Evolutionary conservation across 108 stramenopile genomes (phyloP).

Genomic region (Skeletonema potamos): DNA sequence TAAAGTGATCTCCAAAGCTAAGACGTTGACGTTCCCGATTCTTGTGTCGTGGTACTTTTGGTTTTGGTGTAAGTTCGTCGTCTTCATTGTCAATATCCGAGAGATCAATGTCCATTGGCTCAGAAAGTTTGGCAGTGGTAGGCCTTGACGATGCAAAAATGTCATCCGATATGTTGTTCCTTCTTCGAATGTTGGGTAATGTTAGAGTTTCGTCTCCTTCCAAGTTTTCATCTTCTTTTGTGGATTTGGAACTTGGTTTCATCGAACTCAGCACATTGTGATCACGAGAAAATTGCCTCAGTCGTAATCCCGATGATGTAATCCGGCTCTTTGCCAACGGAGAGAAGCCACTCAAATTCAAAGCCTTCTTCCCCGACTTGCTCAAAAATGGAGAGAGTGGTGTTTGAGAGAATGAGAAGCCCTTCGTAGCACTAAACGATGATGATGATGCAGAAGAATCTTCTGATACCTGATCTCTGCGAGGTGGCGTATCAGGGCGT

Average conservation of each 20-base stretch:
- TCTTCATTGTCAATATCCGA: not conserved
- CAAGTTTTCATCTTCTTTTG: not conserved
- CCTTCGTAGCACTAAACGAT: too few relatives aligned
- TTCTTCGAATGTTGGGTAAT: not conserved
- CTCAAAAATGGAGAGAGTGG: slow-evolving; percentile 10
- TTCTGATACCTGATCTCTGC: not conserved
- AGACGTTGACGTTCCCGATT: slow-evolving; percentile 32
- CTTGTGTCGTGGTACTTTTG: not conserved
- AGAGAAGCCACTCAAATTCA: slow-evolving; percentile 13
- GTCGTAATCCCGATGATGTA: slow-evolving; percentile 25
- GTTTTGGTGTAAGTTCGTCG: not conserved
- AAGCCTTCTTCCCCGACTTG: not conserved
- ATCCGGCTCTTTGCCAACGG: slow-evolving; percentile 43
- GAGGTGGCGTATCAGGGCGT: not conserved
- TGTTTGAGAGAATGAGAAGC: not conserved
- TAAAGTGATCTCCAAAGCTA: slow-evolving; percentile 40
- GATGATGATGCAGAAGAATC: too few relatives aligned
- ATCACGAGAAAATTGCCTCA: slow-evolving; percentile 43
- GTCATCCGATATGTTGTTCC: not conserved
- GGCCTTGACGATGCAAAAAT: not conserved
- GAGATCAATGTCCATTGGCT: not conserved
- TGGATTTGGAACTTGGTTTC: not conserved
- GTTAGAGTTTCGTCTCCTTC: not conserved
- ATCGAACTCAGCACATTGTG: slow-evolving; percentile 7
- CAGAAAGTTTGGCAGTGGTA: not conserved